Base-by-base conservation (phyloP, 345 rosid genomes). In the Gossypium raimondii region DNA sequence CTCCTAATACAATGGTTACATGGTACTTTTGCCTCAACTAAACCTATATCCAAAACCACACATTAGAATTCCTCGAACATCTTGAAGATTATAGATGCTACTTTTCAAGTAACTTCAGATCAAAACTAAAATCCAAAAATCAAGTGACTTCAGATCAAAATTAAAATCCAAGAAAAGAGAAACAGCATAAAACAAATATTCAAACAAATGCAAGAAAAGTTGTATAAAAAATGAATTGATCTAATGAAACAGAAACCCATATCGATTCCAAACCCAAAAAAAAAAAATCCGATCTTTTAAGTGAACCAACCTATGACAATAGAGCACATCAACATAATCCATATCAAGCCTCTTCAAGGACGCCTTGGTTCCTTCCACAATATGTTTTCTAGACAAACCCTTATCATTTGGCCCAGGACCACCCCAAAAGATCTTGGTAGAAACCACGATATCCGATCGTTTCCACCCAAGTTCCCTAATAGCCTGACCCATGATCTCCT, bases 351-450 rank as follows among this genome's bases (percentile, higher is more conserved):
- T 62, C 80, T 93, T 95, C 67, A 95, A 90, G 29, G 97, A 95
- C 55, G 98, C 84, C 83, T 93, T 90, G 17, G 99, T 91, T 43
- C 99, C 99, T 83, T 95, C 99, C 1, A 95, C 84, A 41, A 95
- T 86, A 84, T 95, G 97, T 79, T 95, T 95, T 73, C 99, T 80
- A 52, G 94, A 91, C 44, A 95, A 81, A 41, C 98, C 98, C 75
- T 91, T 93, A 62, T 95, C 99, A 68, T 95, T 95, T 29, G 98
- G 99, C 44, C 98, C 98, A 11, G 92, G 84, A 6, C 99, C 99
- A 24, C 99, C 99, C 99, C 99, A 93, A 76, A 95, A 95, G 89
- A 93, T 87, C 97, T 95, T 95, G 50, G 98, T 95, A 52, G 98
- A 90, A 66, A 93, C 85, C 2, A 95, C 99, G 61, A 95, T 75